These are phyloP conservation scores for Pichia deserticola DNA, from an alignment of 805 yeast species.

Conservation along the genomic window DNA sequence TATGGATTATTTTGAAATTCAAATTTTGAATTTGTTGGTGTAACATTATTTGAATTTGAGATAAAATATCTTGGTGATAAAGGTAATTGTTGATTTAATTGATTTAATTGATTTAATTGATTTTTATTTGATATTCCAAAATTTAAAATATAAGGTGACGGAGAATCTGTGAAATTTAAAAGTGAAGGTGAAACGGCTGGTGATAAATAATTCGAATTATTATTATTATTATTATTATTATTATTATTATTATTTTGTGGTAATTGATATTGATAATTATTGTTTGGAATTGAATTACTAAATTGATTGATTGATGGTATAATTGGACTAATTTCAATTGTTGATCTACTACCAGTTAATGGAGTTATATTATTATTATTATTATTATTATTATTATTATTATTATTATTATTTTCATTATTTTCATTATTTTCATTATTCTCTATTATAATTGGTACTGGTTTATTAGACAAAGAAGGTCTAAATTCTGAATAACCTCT, in stretches of 20 bases:
- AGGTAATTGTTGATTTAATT: background rate
- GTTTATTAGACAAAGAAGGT: constrained; percentile 25
- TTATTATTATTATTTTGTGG: too few species aligned
- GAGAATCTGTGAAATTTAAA: background rate
- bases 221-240: too few species aligned
- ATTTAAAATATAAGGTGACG: background rate
- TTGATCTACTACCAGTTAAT: too few species aligned
- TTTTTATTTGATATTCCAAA: background rate
- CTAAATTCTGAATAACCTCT: constrained; percentile 19
- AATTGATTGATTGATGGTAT: too few species aligned
- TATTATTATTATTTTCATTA: too few species aligned
- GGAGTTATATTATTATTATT: too few species aligned
- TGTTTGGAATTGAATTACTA: too few species aligned
- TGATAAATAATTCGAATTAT: background rate
- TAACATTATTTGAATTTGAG: background rate
- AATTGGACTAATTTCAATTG: too few species aligned
- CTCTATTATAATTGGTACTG: constrained; percentile 25
- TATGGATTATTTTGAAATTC: constrained; percentile 1
- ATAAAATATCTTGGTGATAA: background rate
- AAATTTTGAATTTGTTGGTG: constrained; percentile 4
- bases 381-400: too few species aligned
- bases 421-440: background rate
- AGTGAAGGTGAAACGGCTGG: constrained; percentile 1
- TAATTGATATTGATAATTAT: too few species aligned
- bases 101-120: background rate